phyloP scores from a whole-genome alignment of 225 moss, liverwort and hornwort species.

The Polytrichum commune region DNA sequence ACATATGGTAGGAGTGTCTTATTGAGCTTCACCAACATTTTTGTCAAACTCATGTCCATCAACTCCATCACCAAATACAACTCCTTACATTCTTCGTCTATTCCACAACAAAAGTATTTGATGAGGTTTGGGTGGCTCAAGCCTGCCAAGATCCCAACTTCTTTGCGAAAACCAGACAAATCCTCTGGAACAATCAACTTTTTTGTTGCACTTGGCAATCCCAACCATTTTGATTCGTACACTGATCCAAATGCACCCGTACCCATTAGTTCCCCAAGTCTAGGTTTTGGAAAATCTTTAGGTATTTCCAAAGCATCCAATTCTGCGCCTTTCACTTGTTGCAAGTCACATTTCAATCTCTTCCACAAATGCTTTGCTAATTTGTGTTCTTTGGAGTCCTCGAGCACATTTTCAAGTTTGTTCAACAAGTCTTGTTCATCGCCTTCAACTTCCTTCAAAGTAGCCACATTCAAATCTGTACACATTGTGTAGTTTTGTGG shows the following conservation, averaged over 20 bases:
- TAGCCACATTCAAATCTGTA: too few relatives aligned
- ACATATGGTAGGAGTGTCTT: conserved; percentile 16
- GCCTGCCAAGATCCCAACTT: conserved; percentile 9
- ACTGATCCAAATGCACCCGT: background rate
- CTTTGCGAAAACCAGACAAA: conserved; percentile 8
- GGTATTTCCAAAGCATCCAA: background rate
- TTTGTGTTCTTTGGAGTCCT: conserved; percentile 8
- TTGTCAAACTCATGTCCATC: conserved; percentile 17
- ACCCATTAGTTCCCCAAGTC: background rate
- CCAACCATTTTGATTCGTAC: conserved; percentile 28
- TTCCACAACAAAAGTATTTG: conserved; percentile 24
- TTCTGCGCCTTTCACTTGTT: conserved; percentile 7
- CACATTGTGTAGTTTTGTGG: background rate
- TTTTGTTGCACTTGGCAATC: conserved; percentile 35
- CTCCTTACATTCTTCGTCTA: conserved; percentile 1
- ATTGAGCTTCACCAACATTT: conserved; percentile 12
- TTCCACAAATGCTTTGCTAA: conserved; percentile 30
- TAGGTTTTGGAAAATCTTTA: background rate
- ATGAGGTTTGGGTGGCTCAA: conserved; percentile 37
- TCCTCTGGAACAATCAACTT: conserved; percentile 15
- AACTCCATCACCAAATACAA: conserved; percentile 8
- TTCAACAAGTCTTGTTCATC: background rate
- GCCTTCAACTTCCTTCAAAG: background rate
- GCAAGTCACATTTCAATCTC: conserved; percentile 17
- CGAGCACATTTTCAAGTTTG: background rate